These are phyloP conservation scores for Pseudogymnoascus sp. DNA, from an alignment of 2,329 filamentous ascomycete species.

Conservation along the genomic window DNA sequence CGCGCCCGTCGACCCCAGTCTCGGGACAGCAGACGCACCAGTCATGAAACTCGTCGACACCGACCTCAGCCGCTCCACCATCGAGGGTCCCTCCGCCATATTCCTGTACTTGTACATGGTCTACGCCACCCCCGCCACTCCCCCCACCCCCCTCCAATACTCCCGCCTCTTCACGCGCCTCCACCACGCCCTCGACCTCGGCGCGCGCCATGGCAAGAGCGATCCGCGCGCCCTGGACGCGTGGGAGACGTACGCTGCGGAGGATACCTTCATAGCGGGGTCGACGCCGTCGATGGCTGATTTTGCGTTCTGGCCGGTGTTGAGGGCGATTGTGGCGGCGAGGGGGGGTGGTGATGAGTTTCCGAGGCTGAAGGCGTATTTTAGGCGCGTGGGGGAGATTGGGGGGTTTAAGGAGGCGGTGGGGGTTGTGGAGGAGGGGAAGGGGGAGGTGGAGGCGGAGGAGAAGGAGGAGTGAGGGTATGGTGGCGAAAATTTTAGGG, in stretches of 20 bases:
- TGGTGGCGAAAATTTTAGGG: neutral
- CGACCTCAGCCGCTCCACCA: conserved; percentile 37
- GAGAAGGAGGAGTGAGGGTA: neutral
- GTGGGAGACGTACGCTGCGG: conserved; percentile 17
- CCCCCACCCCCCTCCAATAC: conserved; percentile 20
- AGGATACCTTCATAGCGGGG: conserved; percentile 37
- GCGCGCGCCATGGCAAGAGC: neutral
- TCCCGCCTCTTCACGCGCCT: conserved; percentile 21
- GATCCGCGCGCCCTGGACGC: conserved; percentile 22
- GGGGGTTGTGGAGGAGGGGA: neutral
- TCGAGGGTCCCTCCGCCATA: conserved; percentile 43
- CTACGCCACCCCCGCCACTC: conserved; percentile 29
- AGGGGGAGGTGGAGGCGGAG: neutral
- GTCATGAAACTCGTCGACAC: conserved; percentile 47
- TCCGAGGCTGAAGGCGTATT: conserved; percentile 22
- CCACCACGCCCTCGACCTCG: conserved; percentile 33
- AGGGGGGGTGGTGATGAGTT: conserved; percentile 27
- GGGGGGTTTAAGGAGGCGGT: neutral
- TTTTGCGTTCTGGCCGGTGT: conserved; percentile 48
- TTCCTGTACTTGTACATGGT: conserved; percentile 53
- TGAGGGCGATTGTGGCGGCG: conserved; percentile 37
- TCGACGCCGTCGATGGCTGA: conserved; percentile 38
- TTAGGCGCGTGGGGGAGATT: conserved; percentile 13
- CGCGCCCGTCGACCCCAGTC: conserved; percentile 18
- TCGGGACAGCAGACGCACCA: conserved; percentile 17